These are phyloP conservation scores for Pseudogymnoascus verrucosus DNA, from an alignment of 2,329 filamentous ascomycete species.

Conservation along the genomic window DNA sequence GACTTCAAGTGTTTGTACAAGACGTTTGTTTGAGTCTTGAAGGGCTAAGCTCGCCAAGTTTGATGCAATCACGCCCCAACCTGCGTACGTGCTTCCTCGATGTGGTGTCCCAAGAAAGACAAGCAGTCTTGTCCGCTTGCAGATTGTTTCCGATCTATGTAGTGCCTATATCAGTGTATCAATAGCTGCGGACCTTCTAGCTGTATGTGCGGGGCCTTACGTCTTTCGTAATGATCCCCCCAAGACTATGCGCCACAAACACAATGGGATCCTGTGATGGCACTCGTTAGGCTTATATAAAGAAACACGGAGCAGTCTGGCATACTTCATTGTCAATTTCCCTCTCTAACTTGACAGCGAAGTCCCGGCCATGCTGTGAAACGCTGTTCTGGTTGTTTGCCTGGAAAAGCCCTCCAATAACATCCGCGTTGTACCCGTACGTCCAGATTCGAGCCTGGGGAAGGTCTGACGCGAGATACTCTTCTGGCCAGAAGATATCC, in stretches of 20 bases:
- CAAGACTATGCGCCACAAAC: too few relatives aligned
- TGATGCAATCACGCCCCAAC: conserved; percentile 29
- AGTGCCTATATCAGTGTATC: conserved; percentile 23
- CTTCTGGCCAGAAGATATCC: not conserved
- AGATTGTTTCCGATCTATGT: conserved; percentile 23
- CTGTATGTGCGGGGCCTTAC: too few relatives aligned
- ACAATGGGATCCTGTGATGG: too few relatives aligned
- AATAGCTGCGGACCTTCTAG: not conserved
- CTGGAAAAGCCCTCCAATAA: conserved; percentile 25
- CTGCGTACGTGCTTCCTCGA: conserved; percentile 27
- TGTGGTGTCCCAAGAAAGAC: conserved; percentile 36
- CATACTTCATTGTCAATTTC: conserved; percentile 27
- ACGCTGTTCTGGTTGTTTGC: conserved; percentile 33
- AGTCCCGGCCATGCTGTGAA: conserved; percentile 29
- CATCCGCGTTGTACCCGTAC: conserved; percentile 10
- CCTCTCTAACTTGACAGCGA: conserved; percentile 23
- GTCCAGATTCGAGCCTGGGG: not conserved
- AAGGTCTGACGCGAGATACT: not conserved
- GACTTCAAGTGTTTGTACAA: conserved; percentile 27
- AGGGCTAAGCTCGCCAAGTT: conserved; percentile 29
- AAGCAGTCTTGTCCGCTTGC: conserved; percentile 26
- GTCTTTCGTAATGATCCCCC: too few relatives aligned
- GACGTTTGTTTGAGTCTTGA: conserved; percentile 29
- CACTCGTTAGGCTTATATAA: not conserved
- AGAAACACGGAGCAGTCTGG: conserved; percentile 9